These are phyloP conservation scores for Aspergillus chevalieri DNA, from an alignment of 2,329 filamentous ascomycete genomes.

Conservation along the genomic window DNA sequence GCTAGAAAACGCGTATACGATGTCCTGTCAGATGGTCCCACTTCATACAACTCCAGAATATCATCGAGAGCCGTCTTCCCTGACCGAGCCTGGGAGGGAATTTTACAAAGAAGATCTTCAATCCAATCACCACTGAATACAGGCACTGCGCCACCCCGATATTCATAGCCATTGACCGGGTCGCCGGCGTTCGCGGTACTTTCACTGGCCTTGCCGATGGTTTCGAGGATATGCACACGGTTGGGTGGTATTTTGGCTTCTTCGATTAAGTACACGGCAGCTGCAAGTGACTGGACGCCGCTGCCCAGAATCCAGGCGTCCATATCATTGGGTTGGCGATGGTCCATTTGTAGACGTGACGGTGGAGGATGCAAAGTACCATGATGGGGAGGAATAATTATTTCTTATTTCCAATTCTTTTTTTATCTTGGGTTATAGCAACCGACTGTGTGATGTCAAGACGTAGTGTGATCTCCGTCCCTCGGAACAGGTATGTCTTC, in stretches of 20 bases:
- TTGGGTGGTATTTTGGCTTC: conserved; percentile 29
- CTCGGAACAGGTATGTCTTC: neutral
- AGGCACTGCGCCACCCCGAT: conserved; percentile 30
- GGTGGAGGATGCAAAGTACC: neutral
- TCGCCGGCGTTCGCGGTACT: conserved; percentile 23
- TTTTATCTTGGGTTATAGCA: neutral
- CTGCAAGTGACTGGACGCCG: conserved; percentile 30
- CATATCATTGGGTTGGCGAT: conserved; percentile 20
- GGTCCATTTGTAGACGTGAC: neutral
- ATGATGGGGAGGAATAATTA: neutral
- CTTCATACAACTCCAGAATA: conserved; percentile 7
- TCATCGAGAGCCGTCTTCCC: conserved; percentile 13
- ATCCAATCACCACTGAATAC: conserved; percentile 28
- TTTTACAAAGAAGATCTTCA: conserved; percentile 27
- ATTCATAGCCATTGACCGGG: conserved; percentile 30
- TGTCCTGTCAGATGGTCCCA: neutral
- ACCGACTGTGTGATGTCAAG: neutral
- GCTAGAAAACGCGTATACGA: conserved; percentile 11
- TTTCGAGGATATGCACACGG: conserved; percentile 32
- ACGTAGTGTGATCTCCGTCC: neutral
- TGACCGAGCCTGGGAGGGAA: conserved; percentile 18
- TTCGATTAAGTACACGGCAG: conserved; percentile 30
- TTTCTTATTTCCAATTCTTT: neutral
- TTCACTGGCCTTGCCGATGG: conserved; percentile 23
- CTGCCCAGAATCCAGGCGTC: conserved; percentile 32